Base-by-base conservation (phyloP, 148 eudicot species). In the Mesembryanthemum crystallinum region DNA sequence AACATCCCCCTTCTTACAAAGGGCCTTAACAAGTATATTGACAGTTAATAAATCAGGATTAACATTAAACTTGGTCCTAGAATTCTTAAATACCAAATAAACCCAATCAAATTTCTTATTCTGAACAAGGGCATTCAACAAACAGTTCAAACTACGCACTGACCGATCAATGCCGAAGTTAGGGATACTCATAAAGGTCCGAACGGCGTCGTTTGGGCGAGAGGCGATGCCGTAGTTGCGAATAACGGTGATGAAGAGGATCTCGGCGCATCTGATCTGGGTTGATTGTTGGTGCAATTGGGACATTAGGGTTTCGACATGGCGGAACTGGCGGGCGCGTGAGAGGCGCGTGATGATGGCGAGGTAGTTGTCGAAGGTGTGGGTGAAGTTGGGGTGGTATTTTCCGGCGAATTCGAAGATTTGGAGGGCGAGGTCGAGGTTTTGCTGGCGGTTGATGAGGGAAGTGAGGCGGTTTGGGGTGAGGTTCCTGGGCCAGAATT, bases 401-500 rank as follows among this genome's bases (percentile, higher is more conserved):
- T 86, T 74, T 8, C 85, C 88, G 73, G 97, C 95, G 74, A 74
- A 88, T 72, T 90, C 65, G 83, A 94, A 94, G 63, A 90, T 88
- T 83, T 90, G 97, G 79, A 88, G 85, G 75, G 98, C 90, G 15
- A 89, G 85, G 37, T 84, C 87, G 45, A 90, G 91, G 78, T 88
- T 89, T 65, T 87, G 85, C 78, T 94, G 97, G 76, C 83, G 84
- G 74, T 82, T 78, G 82, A 93, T 86, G 37, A 93, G 86, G 51
- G 89, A 78, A 20, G 79, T 73, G 45, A 93, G 89, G 77, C 86
- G 90, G 74, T 81, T 86, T 0, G 83, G 87, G 64, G 78, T 75
- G 73, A 94, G 92, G 54, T 80, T 73, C 68, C 80, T 77, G 33
- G 98, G 98, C 97, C 97, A 93, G 67, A 92, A 94, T 71, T 86